Conservation (phyloP, 176 grass and related monocot genomes). For the Saccharum spontaneum region DNA sequence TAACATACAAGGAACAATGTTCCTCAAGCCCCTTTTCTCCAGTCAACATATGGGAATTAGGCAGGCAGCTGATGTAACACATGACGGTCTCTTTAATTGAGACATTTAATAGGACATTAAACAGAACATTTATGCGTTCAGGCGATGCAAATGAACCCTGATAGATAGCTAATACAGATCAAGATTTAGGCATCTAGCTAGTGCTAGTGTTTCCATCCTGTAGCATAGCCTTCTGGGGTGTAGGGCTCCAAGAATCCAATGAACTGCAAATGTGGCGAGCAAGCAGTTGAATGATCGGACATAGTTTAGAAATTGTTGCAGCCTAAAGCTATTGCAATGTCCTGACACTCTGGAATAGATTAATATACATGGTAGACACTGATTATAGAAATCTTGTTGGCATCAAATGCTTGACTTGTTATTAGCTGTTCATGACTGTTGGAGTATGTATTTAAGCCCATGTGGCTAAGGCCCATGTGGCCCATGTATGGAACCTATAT, state of each 20-base stretch:
- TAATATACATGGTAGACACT: neutral
- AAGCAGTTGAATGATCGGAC: neutral
- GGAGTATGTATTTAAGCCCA: too few species aligned
- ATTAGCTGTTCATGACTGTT: conserved; percentile 2
- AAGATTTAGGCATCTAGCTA: conserved; percentile 36
- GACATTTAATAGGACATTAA: too few species aligned
- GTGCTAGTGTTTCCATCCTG: conserved; percentile 73
- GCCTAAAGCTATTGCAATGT: neutral
- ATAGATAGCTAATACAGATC: neutral
- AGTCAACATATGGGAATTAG: neutral
- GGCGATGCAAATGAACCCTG: neutral
- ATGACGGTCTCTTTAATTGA: neutral
- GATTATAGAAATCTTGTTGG: neutral
- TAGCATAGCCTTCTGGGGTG: conserved; percentile 62
- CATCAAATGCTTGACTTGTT: neutral
- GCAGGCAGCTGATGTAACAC: neutral
- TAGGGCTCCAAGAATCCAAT: conserved; percentile 96
- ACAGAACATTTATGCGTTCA: neutral
- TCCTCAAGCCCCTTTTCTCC: too few species aligned
- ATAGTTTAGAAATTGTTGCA: neutral
- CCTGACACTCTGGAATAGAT: neutral
- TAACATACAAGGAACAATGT: too few species aligned
- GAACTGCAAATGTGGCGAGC: conserved; percentile 53
- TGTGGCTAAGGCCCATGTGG: too few species aligned
- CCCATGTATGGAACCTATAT: too few species aligned